phyloP scores from a whole-genome alignment of 495 filamentous ascomycete genomes.

The Penicillium paradoxum region DNA sequence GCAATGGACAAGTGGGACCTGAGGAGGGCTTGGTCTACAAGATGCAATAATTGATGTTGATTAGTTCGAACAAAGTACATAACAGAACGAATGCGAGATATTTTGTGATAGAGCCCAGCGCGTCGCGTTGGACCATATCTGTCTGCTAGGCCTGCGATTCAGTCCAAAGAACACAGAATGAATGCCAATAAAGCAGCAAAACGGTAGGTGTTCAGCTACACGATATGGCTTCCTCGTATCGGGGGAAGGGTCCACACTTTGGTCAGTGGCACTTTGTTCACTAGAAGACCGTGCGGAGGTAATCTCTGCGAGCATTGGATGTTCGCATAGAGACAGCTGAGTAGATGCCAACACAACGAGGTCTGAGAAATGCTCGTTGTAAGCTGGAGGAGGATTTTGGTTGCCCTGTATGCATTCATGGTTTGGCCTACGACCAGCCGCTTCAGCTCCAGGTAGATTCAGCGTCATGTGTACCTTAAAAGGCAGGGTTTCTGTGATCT shows the following conservation, averaged over 20 bases:
- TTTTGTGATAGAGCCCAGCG: too few relatives aligned
- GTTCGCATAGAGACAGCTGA: neutral
- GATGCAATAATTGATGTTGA: neutral
- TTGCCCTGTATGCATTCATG: conserved; percentile 3
- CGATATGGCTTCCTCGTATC: neutral
- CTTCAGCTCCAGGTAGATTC: conserved; percentile 1
- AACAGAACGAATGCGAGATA: neutral
- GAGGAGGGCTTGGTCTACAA: conserved; percentile 42
- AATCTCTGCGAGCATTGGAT: neutral
- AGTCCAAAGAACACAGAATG: neutral
- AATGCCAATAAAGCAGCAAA: neutral
- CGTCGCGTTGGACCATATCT: too few relatives aligned
- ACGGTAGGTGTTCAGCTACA: neutral
- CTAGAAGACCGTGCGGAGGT: neutral
- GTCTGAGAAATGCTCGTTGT: conserved; percentile 10
- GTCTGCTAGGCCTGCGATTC: too few relatives aligned
- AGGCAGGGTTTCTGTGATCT: conserved; percentile 16
- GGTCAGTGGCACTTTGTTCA: neutral
- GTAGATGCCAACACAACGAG: neutral
- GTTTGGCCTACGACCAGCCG: neutral
- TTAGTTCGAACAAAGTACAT: neutral
- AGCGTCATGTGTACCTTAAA: conserved; percentile 20
- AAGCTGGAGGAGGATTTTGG: conserved; percentile 13
- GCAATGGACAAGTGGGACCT: conserved; percentile 32
- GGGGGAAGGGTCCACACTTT: neutral